These are phyloP conservation scores for Stemphylium beticola DNA, from an alignment of 2,329 filamentous ascomycete species.

Conservation along the genomic window DNA sequence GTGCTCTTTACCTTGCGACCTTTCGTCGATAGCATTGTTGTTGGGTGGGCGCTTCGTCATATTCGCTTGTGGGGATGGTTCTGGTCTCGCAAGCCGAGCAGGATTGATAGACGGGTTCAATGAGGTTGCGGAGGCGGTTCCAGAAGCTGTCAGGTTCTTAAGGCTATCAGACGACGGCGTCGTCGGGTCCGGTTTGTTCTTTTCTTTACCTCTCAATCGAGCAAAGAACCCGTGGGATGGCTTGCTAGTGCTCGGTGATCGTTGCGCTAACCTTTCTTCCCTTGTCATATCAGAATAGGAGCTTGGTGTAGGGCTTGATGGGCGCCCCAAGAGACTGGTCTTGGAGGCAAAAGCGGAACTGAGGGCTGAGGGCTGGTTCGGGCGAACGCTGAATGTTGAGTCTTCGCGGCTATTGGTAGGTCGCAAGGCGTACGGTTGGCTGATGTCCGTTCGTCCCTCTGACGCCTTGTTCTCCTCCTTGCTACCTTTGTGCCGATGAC, in stretches of 20 bases:
- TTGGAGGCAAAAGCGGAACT: conserved; percentile 59
- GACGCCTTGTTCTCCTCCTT: conserved; percentile 60
- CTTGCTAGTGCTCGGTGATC: conserved; percentile 61
- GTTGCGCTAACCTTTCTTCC: conserved; percentile 53
- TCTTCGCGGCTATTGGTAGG: conserved; percentile 81
- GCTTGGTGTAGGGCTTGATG: conserved; percentile 83
- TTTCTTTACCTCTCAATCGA: conserved; percentile 58
- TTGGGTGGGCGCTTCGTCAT: conserved; percentile 35
- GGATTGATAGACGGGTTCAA: conserved; percentile 46
- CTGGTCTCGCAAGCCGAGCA: conserved; percentile 33
- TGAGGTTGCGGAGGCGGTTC: conserved; percentile 47
- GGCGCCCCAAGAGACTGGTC: conserved; percentile 63
- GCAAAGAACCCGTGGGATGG: conserved; percentile 61
- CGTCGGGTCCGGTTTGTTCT: conserved; percentile 53
- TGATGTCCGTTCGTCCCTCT: conserved; percentile 42
- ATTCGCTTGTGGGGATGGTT: conserved; percentile 35
- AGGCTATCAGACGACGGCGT: conserved; percentile 43
- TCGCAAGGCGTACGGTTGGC: conserved; percentile 63
- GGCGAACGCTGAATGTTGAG: conserved; percentile 59
- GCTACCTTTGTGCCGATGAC: conserved; percentile 68
- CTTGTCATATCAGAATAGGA: conserved; percentile 65
- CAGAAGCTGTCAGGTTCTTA: conserved; percentile 42
- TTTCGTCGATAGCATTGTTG: conserved; percentile 30
- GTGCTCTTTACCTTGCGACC: conserved; percentile 26
- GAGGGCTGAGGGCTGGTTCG: conserved; percentile 51